A percentile compares a stretch with the other conserved stretches of the same genome.
phyloP scores from a whole-genome alignment of 2,329 filamentous ascomycete species.

The Pyrenochaeta sp. region DNA sequence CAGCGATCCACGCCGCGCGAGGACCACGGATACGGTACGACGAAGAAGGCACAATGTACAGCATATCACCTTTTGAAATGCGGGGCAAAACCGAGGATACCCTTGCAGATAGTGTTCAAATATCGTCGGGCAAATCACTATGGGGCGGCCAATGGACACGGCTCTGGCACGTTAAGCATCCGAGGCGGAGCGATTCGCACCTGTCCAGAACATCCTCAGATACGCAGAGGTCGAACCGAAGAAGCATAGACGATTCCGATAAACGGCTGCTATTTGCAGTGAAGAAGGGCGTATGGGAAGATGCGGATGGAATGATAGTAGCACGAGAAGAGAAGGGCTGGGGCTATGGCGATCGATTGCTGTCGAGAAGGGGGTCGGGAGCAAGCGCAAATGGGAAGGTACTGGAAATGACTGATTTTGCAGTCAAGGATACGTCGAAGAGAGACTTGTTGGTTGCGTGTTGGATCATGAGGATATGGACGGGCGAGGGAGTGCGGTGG shows the following conservation, averaged over 20 bases:
- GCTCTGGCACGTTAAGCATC: slow-evolving; percentile 28
- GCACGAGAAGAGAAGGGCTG: slow-evolving; percentile 15
- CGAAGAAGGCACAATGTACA: slow-evolving; percentile 30
- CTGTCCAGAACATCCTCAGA: slow-evolving; percentile 23
- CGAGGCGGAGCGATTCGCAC: slow-evolving; percentile 16
- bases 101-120: slow-evolving; percentile 20
- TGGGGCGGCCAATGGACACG: slow-evolving; percentile 25
- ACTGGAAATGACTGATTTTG: slow-evolving; percentile 18
- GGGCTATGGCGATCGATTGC: background rate
- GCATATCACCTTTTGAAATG: slow-evolving; percentile 25
- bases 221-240: slow-evolving; percentile 29
- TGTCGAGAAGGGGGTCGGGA: background rate
- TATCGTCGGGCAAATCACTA: slow-evolving; percentile 21
- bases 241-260: slow-evolving; percentile 26
- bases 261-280: slow-evolving; percentile 27
- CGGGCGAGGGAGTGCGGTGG: slow-evolving; percentile 24
- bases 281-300: slow-evolving; percentile 26
- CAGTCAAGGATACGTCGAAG: slow-evolving; percentile 10
- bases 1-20: slow-evolving; percentile 6
- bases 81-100: slow-evolving; percentile 19
- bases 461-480: slow-evolving; percentile 36
- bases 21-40: slow-evolving; percentile 21
- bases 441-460: slow-evolving; percentile 35
- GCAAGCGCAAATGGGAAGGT: background rate
- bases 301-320: slow-evolving; percentile 21